Evolutionary conservation across 2,329 filamentous ascomycete genomes (phyloP).

Genomic region (Teratosphaeriaceae sp.): DNA sequence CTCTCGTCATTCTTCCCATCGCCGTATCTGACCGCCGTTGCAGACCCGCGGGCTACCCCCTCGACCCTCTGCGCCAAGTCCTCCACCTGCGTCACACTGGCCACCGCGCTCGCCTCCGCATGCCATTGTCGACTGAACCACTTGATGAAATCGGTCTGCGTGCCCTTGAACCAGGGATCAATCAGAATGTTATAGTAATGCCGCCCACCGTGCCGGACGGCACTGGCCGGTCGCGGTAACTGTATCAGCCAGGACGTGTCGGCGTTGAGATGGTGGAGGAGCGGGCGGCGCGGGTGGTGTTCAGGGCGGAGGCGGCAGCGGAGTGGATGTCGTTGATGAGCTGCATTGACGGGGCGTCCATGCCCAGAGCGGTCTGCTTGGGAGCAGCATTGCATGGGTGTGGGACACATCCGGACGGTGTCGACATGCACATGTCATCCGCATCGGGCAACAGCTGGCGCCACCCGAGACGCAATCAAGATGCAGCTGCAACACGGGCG

Average conservation of each 20-base stretch:
- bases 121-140: slow-evolving; percentile 65
- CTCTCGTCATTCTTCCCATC: slow-evolving; percentile 7
- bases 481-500: neutral
- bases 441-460: too few species aligned
- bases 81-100: slow-evolving; percentile 51
- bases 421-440: too few species aligned
- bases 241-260: slow-evolving; percentile 64
- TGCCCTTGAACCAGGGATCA: slow-evolving; percentile 59
- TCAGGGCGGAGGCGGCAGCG: slow-evolving; percentile 33
- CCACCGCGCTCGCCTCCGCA: slow-evolving; percentile 46
- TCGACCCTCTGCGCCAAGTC: slow-evolving; percentile 46
- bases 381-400: too few species aligned
- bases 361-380: slow-evolving; percentile 1
- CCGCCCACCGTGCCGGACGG: slow-evolving; percentile 37
- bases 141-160: slow-evolving; percentile 55
- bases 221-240: slow-evolving; percentile 48
- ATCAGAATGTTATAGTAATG: slow-evolving; percentile 58
- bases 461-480: neutral
- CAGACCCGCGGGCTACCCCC: too few species aligned
- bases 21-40: slow-evolving; percentile 13
- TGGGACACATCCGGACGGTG: too few species aligned
- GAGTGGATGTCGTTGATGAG: slow-evolving; percentile 38
- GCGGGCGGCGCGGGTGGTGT: slow-evolving; percentile 44
- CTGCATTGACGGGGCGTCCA: slow-evolving; percentile 30
- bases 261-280: slow-evolving; percentile 60